Percentiles rank a stretch among this genome's conserved stretches.
These are phyloP conservation scores for Leucocoprinus birnbaumii DNA, from an alignment of 768 basidiomycete genomes.

Conservation along the genomic window DNA sequence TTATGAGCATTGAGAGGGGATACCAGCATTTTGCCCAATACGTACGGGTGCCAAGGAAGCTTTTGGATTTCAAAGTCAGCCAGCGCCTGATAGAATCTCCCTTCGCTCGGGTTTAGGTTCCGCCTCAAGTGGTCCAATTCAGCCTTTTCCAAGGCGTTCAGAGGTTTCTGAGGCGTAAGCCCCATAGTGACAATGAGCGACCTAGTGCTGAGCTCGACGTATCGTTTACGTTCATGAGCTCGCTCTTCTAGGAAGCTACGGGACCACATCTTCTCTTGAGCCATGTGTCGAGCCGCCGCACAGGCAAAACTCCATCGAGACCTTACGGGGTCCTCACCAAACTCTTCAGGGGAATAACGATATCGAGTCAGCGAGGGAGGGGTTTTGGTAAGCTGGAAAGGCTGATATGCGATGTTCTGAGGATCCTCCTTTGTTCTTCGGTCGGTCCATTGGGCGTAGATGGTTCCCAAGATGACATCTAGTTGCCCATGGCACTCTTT, in stretches of 20 bases:
- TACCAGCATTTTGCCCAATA: background rate
- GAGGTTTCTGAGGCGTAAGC: slow-evolving; percentile 26
- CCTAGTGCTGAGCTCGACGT: slow-evolving; percentile 27
- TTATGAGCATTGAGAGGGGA: background rate
- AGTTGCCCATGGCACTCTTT: slow-evolving; percentile 23
- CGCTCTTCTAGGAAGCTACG: slow-evolving; percentile 27
- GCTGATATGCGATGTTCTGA: slow-evolving; percentile 18
- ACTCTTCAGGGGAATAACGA: slow-evolving; percentile 22
- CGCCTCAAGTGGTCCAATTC: slow-evolving; percentile 28
- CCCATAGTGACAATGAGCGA: slow-evolving; percentile 25
- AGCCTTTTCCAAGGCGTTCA: slow-evolving; percentile 21
- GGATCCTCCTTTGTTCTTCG: slow-evolving; percentile 20
- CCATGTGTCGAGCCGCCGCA: slow-evolving; percentile 24
- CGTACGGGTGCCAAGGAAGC: slow-evolving; percentile 32
- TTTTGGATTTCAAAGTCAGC: slow-evolving; percentile 31
- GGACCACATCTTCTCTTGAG: slow-evolving; percentile 28
- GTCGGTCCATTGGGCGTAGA: slow-evolving; percentile 20
- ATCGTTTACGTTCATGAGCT: slow-evolving; percentile 27
- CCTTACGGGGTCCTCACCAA: slow-evolving; percentile 24
- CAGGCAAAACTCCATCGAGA: slow-evolving; percentile 31
- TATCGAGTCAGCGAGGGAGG: slow-evolving; percentile 27
- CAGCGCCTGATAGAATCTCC: slow-evolving; percentile 30
- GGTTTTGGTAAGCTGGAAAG: slow-evolving; percentile 22
- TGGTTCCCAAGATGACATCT: slow-evolving; percentile 15
- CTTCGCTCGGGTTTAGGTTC: slow-evolving; percentile 28